Percentiles rank a stretch among this genome's conserved stretches.
These are phyloP conservation scores for Penstemon newberryi DNA, from an alignment of 257 asterid genomes.

Conservation along the genomic window DNA sequence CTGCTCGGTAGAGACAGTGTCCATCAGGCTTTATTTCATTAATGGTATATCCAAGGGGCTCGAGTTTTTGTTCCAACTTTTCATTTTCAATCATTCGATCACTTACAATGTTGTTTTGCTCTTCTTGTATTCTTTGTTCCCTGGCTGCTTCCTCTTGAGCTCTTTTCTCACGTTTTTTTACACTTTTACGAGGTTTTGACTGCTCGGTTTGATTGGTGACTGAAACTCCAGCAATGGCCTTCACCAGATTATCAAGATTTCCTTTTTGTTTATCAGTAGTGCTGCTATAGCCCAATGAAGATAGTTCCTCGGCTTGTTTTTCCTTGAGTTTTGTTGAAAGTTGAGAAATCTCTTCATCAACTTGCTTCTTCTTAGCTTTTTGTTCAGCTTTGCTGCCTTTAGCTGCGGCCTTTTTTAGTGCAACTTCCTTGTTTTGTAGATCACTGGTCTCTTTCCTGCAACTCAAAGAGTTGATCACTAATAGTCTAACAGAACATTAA, in stretches of 20 bases:
- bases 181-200: slow-evolving; percentile 72
- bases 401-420: slow-evolving; percentile 86
- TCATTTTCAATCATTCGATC: slow-evolving; percentile 63
- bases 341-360: slow-evolving; percentile 76
- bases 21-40: slow-evolving; percentile 94
- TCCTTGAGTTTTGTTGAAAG: slow-evolving; percentile 73
- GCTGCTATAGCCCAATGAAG: slow-evolving; percentile 63
- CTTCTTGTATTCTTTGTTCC: slow-evolving; percentile 89
- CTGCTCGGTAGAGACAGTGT: slow-evolving; percentile 94
- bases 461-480: not conserved
- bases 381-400: slow-evolving; percentile 99
- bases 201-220: slow-evolving; percentile 54
- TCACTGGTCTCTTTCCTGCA: slow-evolving; percentile 83
- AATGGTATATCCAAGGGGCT: slow-evolving; percentile 75
- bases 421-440: slow-evolving; percentile 79
- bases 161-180: slow-evolving; percentile 75
- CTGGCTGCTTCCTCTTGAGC: slow-evolving; percentile 95
- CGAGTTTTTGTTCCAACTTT: slow-evolving; percentile 65
- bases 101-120: slow-evolving; percentile 73
- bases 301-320: slow-evolving; percentile 69
- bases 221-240: slow-evolving; percentile 90
- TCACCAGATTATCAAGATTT: slow-evolving; percentile 67
- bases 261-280: slow-evolving; percentile 45
- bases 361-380: slow-evolving; percentile 96
- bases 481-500: not conserved